A percentile compares a stretch with the other conserved stretches of the same genome.
phyloP scores from a whole-genome alignment of 805 yeast genomes.

The Maudiozyma turicensis region DNA sequence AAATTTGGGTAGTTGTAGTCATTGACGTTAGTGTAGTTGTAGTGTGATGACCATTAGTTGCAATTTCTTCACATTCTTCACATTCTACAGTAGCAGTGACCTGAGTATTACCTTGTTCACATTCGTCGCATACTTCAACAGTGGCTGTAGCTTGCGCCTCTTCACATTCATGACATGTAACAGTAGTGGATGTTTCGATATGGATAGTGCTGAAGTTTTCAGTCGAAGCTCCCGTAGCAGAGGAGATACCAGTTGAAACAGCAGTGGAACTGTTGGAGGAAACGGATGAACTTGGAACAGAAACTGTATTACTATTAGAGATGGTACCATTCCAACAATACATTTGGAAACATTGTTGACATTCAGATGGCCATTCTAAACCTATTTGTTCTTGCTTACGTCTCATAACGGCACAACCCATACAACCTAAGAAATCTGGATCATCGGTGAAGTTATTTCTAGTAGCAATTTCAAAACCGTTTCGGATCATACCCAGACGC shows the following conservation, averaged over 20 bases:
- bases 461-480: conserved; percentile 67
- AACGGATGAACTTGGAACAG: conserved; percentile 13
- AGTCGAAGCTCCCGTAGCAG: background rate
- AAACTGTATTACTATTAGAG: background rate
- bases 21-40: background rate
- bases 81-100: background rate
- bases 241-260: conserved; percentile 1
- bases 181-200: conserved; percentile 1
- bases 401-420: conserved; percentile 75
- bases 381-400: conserved; percentile 65
- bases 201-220: conserved; percentile 2
- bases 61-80: background rate
- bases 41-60: background rate
- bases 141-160: background rate
- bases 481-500: conserved; percentile 48
- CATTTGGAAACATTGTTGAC: conserved; percentile 54
- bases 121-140: background rate
- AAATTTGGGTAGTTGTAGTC: background rate
- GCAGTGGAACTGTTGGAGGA: conserved; percentile 3
- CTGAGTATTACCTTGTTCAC: background rate
- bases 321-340: conserved; percentile 68
- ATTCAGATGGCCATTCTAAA: conserved; percentile 49
- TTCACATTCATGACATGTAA: background rate
- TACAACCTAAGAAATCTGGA: conserved; percentile 58
- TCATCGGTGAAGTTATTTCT: conserved; percentile 60